phyloP scores from a whole-genome alignment of 352 stramenopile genomes.

The Aphanomyces cochlioides region DNA sequence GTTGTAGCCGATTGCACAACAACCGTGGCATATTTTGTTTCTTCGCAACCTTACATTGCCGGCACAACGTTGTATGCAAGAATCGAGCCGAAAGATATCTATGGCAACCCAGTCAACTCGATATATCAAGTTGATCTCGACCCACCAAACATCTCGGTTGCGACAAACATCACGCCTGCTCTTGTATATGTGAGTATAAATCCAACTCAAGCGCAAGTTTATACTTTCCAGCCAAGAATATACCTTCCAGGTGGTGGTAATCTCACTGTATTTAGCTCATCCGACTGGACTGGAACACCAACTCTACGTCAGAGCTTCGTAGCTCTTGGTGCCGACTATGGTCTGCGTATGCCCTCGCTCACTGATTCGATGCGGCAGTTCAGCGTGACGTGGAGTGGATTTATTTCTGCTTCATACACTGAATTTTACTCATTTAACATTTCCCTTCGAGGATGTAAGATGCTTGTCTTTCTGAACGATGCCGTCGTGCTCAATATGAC shows the following conservation, averaged over 20 bases:
- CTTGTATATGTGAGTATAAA: slow-evolving; percentile 14
- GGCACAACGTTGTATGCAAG: slow-evolving; percentile 5
- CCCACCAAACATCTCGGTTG: background rate
- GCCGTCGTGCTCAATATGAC: slow-evolving; percentile 27
- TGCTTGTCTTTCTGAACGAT: slow-evolving; percentile 36
- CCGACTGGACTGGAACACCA: slow-evolving; percentile 34
- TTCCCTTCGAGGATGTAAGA: slow-evolving; percentile 36
- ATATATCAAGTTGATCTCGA: slow-evolving; percentile 5
- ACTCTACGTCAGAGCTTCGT: slow-evolving; percentile 40
- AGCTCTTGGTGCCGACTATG: slow-evolving; percentile 51
- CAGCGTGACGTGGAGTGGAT: slow-evolving; percentile 56
- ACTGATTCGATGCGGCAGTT: slow-evolving; percentile 49
- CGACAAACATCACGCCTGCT: background rate
- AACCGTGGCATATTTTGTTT: slow-evolving; percentile 13
- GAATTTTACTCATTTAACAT: slow-evolving; percentile 58
- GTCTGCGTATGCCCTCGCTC: slow-evolving; percentile 35
- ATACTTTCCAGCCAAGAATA: slow-evolving; percentile 48
- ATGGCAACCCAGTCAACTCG: slow-evolving; percentile 17
- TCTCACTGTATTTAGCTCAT: slow-evolving; percentile 44
- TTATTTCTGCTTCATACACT: slow-evolving; percentile 44
- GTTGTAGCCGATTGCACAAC: slow-evolving; percentile 4
- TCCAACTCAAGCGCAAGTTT: slow-evolving; percentile 29
- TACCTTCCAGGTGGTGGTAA: slow-evolving; percentile 56
- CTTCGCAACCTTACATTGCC: slow-evolving; percentile 17
- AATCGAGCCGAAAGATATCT: slow-evolving; percentile 15